phyloP scores from a whole-genome alignment of 371 early-diverging fungal species.

The Rhizomucor miehei region DNA sequence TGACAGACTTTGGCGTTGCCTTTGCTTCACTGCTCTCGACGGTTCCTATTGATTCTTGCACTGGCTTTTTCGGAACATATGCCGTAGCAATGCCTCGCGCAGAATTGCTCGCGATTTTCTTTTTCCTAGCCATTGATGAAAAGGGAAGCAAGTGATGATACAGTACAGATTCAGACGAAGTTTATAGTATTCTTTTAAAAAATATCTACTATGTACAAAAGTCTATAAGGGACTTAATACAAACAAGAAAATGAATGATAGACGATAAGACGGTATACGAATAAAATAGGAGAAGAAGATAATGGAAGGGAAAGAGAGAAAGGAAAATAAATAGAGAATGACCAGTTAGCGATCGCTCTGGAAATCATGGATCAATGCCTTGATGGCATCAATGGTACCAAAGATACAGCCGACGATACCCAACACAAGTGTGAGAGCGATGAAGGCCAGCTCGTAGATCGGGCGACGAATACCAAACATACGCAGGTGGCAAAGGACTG shows the following conservation, averaged over 20 bases:
- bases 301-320: not conserved
- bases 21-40: not conserved
- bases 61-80: slow-evolving; percentile 5
- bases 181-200: not conserved
- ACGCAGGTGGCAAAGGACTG: slow-evolving; percentile 60
- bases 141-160: not conserved
- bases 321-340: not conserved
- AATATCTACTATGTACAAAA: not conserved
- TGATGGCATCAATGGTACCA: slow-evolving; percentile 62
- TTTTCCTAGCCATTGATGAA: slow-evolving; percentile 2
- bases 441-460: slow-evolving; percentile 48
- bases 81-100: slow-evolving; percentile 13
- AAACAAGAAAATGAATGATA: not conserved
- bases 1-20: not conserved
- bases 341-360: slow-evolving; percentile 1
- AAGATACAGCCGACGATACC: slow-evolving; percentile 61
- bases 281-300: not conserved
- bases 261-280: not conserved
- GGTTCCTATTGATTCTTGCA: not conserved
- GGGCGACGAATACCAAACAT: slow-evolving; percentile 58
- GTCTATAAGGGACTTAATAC: not conserved
- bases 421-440: slow-evolving; percentile 52
- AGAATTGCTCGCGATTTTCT: slow-evolving; percentile 2
- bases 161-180: not conserved
- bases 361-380: slow-evolving; percentile 10